Evolutionary conservation across 352 stramenopile species (phyloP).

Genomic region (Globisporangium nodosum): DNA sequence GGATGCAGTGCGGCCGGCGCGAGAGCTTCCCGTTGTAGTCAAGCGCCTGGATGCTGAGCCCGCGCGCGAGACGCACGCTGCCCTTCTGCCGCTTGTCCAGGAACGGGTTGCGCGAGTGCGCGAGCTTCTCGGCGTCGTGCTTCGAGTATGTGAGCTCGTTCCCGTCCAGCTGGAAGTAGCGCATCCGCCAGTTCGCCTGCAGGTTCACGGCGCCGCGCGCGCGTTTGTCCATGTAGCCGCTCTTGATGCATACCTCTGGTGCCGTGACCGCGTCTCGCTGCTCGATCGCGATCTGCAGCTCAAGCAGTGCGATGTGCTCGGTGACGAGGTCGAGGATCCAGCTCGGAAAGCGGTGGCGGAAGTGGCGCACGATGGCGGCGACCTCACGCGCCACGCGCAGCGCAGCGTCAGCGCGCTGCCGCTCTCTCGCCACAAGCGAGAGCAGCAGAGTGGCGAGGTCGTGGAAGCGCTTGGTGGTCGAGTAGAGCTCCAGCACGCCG

Average conservation of each 20-base stretch:
- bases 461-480: constrained; percentile 37
- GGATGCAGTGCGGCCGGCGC: constrained; percentile 50
- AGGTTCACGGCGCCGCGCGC: constrained; percentile 38
- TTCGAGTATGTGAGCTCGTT: constrained; percentile 56
- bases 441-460: constrained; percentile 55
- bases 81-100: constrained; percentile 43
- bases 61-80: constrained; percentile 26
- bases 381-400: constrained; percentile 45
- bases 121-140: constrained; percentile 46
- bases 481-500: constrained; percentile 39
- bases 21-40: constrained; percentile 67
- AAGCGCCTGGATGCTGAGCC: constrained; percentile 34
- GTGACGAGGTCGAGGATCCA: constrained; percentile 55
- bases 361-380: constrained; percentile 37
- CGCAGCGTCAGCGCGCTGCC: constrained; percentile 18
- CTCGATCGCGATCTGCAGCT: constrained; percentile 56
- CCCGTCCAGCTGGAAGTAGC: constrained; percentile 42
- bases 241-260: constrained; percentile 25
- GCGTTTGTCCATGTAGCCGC: constrained; percentile 56
- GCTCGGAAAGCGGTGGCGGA: constrained; percentile 37
- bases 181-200: constrained; percentile 72
- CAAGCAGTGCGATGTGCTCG: constrained; percentile 49
- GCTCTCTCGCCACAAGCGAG: constrained; percentile 42
- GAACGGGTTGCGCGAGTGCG: constrained; percentile 53
- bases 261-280: constrained; percentile 33